These are phyloP conservation scores for Cryptococcus sp. DNA, from an alignment of 1,284 basidiomycete genomes.

Conservation along the genomic window DNA sequence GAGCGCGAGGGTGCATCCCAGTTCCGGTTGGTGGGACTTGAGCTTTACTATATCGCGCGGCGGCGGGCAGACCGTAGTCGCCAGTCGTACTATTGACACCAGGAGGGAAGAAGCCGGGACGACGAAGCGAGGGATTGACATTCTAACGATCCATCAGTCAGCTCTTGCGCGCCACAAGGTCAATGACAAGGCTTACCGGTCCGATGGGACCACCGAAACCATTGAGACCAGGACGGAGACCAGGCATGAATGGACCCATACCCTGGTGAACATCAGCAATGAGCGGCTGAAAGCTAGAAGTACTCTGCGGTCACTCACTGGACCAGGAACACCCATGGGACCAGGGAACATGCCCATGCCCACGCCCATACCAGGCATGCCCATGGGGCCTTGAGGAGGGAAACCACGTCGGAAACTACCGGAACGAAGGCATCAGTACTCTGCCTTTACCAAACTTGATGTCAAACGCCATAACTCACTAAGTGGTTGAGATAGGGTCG, in stretches of 20 bases:
- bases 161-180: neutral
- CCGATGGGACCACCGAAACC: conserved; percentile 50
- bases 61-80: conserved; percentile 45
- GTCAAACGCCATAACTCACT: conserved; percentile 29
- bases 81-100: conserved; percentile 37
- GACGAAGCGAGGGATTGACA: conserved; percentile 39
- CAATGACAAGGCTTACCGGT: conserved; percentile 28
- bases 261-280: conserved; percentile 26
- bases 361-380: conserved; percentile 23
- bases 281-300: neutral
- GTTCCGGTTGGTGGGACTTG: conserved; percentile 14
- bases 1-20: conserved; percentile 7
- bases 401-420: conserved; percentile 49
- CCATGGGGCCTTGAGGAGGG: conserved; percentile 38
- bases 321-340: conserved; percentile 44
- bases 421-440: neutral
- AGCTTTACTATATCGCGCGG: conserved; percentile 35
- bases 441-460: neutral
- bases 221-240: conserved; percentile 45
- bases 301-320: conserved; percentile 22
- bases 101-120: conserved; percentile 42
- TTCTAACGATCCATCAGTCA: conserved; percentile 25
- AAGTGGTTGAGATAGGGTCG: conserved; percentile 51
- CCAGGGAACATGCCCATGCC: conserved; percentile 45
- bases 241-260: conserved; percentile 50